phyloP scores from a whole-genome alignment of 306 rosid genomes.

The Glycine soja region DNA sequence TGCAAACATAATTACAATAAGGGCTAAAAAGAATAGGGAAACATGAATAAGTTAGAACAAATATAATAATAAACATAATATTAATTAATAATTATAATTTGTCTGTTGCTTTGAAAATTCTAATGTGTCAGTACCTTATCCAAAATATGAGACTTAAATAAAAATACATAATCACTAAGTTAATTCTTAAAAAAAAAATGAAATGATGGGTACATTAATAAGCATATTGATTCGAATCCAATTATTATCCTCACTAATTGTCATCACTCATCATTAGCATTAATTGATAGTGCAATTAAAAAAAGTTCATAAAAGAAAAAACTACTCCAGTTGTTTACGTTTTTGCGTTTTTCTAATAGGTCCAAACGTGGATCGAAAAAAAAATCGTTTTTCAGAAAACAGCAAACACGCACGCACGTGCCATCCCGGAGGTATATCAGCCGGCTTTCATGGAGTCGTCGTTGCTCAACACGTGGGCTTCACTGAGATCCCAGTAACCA shows the following conservation, averaged over 20 bases:
- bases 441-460: neutral
- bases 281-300: neutral
- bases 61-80: too few species aligned
- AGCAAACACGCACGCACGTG: constrained; percentile 18
- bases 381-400: too few species aligned
- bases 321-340: neutral
- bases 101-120: too few species aligned
- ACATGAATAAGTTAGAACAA: too few species aligned
- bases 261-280: neutral
- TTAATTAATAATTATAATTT: too few species aligned
- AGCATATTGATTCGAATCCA: neutral
- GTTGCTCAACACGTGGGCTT: constrained; percentile 48
- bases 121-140: too few species aligned
- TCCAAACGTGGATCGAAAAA: neutral
- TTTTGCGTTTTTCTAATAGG: neutral
- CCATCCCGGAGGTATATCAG: constrained; percentile 12
- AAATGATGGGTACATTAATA: too few species aligned
- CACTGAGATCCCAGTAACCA: constrained; percentile 13
- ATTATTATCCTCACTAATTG: neutral
- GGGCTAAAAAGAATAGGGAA: too few species aligned
- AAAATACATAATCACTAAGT: too few species aligned
- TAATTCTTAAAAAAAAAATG: too few species aligned
- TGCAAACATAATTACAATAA: too few species aligned
- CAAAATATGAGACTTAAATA: too few species aligned
- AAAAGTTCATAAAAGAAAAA: neutral